Evolutionary conservation across 2,329 filamentous ascomycete species (phyloP).

Genomic region (Trichoderma atrobrunneum): DNA sequence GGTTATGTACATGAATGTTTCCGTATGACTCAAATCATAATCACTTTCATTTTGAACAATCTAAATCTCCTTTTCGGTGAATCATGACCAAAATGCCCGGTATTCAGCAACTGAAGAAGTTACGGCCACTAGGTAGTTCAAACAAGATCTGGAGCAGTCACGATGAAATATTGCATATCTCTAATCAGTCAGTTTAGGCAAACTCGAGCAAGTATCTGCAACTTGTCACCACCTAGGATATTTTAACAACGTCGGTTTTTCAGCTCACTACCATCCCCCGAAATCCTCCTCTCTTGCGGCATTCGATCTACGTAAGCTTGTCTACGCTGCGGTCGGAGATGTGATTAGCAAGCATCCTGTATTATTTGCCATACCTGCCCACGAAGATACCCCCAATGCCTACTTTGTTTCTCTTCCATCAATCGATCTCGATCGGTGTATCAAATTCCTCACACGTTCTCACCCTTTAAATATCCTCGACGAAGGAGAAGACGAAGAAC

Average conservation of each 20-base stretch:
- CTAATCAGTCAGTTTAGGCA: conserved; percentile 30
- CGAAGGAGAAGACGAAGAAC: not conserved
- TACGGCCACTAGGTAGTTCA: not conserved
- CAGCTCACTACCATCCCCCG: conserved; percentile 35
- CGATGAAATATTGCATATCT: not conserved
- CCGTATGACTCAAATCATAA: not conserved
- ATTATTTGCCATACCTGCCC: not conserved
- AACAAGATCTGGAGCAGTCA: not conserved
- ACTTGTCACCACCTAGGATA: conserved; percentile 40
- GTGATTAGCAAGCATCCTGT: not conserved
- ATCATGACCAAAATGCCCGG: not conserved
- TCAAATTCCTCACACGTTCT: not conserved
- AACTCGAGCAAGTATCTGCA: conserved; percentile 44
- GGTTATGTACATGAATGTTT: not conserved
- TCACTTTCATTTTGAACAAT: not conserved
- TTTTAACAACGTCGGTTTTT: conserved; percentile 43
- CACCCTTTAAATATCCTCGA: not conserved
- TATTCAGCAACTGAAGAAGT: not conserved
- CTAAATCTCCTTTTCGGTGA: not conserved
- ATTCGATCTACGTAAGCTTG: not conserved
- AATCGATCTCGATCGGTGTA: not conserved
- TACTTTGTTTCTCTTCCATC: not conserved
- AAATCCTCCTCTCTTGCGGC: too few relatives aligned
- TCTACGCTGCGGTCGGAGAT: not conserved
- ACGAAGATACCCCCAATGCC: not conserved